Evolutionary conservation across 192 early-diverging fungal genomes (phyloP).

Genomic region (Rhizophagus sp.): DNA sequence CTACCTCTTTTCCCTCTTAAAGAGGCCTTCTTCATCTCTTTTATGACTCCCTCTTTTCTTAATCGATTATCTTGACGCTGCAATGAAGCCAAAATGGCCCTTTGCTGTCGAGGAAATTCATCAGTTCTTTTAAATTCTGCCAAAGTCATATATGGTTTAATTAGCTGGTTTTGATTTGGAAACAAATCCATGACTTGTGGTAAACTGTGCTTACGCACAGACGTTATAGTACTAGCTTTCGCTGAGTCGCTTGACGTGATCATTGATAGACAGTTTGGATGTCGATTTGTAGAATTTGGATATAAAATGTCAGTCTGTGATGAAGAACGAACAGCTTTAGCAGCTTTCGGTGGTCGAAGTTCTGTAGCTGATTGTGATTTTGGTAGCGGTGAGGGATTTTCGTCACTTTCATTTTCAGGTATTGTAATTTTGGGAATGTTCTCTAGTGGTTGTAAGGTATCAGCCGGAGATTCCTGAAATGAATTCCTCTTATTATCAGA

Average conservation of each 20-base stretch:
- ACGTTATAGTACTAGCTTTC: not conserved
- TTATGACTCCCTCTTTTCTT: slow-evolving; percentile 39
- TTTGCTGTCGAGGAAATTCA: slow-evolving; percentile 39
- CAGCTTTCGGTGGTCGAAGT: not conserved
- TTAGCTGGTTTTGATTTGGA: slow-evolving; percentile 18
- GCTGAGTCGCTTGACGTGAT: not conserved
- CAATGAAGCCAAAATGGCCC: slow-evolving; percentile 37
- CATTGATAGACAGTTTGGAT: slow-evolving; percentile 2
- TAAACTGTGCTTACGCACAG: slow-evolving; percentile 16
- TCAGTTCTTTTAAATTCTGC: slow-evolving; percentile 43
- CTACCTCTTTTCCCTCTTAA: slow-evolving; percentile 47
- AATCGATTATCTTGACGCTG: slow-evolving; percentile 42
- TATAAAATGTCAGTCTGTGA: not conserved
- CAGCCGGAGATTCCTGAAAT: not conserved
- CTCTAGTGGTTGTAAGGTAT: too few species aligned
- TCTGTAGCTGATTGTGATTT: slow-evolving; percentile 4
- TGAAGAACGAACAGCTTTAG: not conserved
- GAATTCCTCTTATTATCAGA: too few species aligned
- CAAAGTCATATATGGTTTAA: slow-evolving; percentile 41
- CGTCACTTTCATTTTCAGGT: not conserved
- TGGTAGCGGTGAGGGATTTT: not conserved
- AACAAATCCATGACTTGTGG: slow-evolving; percentile 6
- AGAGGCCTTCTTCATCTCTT: slow-evolving; percentile 38
- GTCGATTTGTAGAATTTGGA: not conserved
- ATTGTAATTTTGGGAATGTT: not conserved